Conservation (phyloP, 768 basidiomycete genomes). For the Rickenella mellea region DNA sequence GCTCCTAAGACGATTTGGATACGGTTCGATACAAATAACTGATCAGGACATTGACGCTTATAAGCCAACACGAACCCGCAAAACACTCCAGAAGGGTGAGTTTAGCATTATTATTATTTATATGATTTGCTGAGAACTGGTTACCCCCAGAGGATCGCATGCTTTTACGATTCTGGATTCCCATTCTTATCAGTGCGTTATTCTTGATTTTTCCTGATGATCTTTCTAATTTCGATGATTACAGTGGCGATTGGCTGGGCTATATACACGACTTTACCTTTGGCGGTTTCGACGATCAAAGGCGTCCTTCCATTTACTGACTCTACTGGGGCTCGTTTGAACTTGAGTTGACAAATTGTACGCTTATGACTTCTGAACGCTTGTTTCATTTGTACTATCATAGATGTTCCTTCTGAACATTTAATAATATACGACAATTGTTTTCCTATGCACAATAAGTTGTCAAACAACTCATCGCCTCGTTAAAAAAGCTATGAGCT, state of each 20-base stretch:
- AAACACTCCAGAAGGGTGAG: constrained; percentile 60
- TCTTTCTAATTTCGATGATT: not conserved
- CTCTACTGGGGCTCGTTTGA: not conserved
- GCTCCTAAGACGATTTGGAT: constrained; percentile 33
- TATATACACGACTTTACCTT: not conserved
- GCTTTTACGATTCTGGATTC: constrained; percentile 81
- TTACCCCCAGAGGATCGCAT: constrained; percentile 62
- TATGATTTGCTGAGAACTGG: not conserved
- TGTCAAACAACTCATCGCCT: not conserved
- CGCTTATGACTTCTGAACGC: not conserved
- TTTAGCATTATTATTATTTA: constrained; percentile 5
- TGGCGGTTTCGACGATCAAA: not conserved
- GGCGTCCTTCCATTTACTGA: not conserved
- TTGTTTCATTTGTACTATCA: not conserved
- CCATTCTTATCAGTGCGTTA: constrained; percentile 67
- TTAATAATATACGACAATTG: not conserved
- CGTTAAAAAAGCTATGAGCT: not conserved
- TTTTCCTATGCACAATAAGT: not conserved
- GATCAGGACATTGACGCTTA: constrained; percentile 64
- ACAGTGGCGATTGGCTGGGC: constrained; percentile 1
- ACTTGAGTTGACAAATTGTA: not conserved
- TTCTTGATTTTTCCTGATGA: not conserved
- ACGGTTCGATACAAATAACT: constrained; percentile 36
- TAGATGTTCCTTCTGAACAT: not conserved
- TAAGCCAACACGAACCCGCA: constrained; percentile 25